Conservation (phyloP, 371 early-diverging fungal genomes). For the Mucor racemosus region DNA sequence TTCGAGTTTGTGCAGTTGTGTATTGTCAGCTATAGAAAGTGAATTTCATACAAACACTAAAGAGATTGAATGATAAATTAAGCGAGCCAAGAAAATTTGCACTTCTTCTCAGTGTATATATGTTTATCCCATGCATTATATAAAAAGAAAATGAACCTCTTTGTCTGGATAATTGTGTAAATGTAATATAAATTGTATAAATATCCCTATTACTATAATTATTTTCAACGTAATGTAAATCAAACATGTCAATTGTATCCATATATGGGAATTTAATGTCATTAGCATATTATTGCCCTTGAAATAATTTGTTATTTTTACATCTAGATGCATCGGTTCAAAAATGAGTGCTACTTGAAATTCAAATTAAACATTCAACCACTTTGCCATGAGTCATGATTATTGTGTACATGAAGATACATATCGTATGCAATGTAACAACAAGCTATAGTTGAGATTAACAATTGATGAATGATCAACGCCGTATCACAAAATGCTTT, state of each 20-base stretch:
- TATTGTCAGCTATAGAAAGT: too few species aligned
- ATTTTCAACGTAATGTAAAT: neutral
- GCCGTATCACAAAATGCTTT: neutral
- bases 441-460: neutral
- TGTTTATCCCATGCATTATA: too few species aligned
- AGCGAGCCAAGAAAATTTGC: too few species aligned
- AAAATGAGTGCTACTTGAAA: neutral
- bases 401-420: neutral
- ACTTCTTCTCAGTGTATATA: too few species aligned
- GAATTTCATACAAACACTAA: too few species aligned
- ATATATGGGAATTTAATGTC: neutral
- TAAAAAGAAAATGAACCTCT: too few species aligned
- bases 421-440: neutral
- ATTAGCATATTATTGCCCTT: neutral
- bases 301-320: conserved; percentile 1
- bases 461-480: neutral
- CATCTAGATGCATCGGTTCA: neutral
- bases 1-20: too few species aligned
- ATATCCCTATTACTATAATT: neutral
- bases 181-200: too few species aligned
- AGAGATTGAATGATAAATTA: too few species aligned
- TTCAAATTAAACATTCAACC: neutral
- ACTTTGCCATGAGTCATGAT: neutral
- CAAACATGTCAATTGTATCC: conserved; percentile 3
- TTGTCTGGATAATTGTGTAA: too few species aligned